phyloP scores from a whole-genome alignment of 331 rosid genomes.

The Cydonia oblonga region DNA sequence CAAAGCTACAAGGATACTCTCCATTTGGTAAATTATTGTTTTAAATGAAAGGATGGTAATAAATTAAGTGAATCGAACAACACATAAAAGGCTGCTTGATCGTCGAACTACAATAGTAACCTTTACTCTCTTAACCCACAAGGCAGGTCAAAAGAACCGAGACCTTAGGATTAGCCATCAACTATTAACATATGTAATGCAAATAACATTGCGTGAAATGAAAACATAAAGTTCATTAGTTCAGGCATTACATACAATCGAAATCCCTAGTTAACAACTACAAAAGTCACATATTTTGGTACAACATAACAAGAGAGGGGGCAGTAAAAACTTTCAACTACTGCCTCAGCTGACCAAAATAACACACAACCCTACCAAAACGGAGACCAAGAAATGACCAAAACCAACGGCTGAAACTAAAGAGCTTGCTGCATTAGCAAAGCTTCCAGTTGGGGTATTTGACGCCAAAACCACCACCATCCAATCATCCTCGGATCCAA shows the following conservation, averaged over 20 bases:
- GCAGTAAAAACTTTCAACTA: background rate
- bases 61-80: too few relatives aligned
- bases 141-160: too few relatives aligned
- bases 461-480: conserved; percentile 44
- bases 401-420: conserved; percentile 1
- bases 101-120: too few relatives aligned
- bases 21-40: too few relatives aligned
- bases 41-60: too few relatives aligned
- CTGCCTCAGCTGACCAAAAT: background rate
- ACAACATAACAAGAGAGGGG: background rate
- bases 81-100: too few relatives aligned
- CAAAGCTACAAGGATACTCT: too few relatives aligned
- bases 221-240: background rate
- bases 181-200: background rate
- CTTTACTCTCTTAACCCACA: too few relatives aligned
- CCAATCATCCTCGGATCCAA: conserved; percentile 46
- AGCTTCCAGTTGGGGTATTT: conserved; percentile 20
- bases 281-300: background rate
- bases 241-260: background rate
- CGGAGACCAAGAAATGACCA: conserved; percentile 4
- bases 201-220: background rate
- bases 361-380: conserved; percentile 6
- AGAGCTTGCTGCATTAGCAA: conserved; percentile 30
- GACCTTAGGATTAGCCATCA: too few relatives aligned
- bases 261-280: background rate